Percentiles rank a stretch among this genome's conserved stretches.
These are phyloP conservation scores for Neofusicoccum kwambonambiense DNA, from an alignment of 2,329 filamentous ascomycete species.

Conservation along the genomic window DNA sequence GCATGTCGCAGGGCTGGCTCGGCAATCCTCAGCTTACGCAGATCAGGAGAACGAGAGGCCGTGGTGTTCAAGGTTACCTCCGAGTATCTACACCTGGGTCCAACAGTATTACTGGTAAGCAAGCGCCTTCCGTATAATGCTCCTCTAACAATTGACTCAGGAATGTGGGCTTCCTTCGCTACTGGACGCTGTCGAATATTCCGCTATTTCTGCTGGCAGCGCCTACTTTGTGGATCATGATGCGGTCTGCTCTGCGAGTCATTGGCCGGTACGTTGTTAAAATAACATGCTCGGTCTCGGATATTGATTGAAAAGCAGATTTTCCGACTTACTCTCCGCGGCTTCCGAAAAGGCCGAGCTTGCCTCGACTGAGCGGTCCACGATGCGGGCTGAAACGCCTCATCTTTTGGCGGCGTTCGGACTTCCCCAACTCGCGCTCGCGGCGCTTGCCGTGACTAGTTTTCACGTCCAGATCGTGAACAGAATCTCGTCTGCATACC, in stretches of 20 bases:
- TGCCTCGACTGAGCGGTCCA: neutral
- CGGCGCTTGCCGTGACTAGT: conserved; percentile 67
- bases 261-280: neutral
- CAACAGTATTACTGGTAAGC: conserved; percentile 86
- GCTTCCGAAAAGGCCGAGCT: neutral
- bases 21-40: conserved; percentile 13
- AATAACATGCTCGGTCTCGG: neutral
- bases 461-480: conserved; percentile 96
- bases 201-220: conserved; percentile 83
- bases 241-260: conserved; percentile 27
- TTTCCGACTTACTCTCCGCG: neutral
- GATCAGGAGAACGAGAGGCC: conserved; percentile 42
- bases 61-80: conserved; percentile 74
- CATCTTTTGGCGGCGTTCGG: conserved; percentile 51
- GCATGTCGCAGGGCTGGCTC: neutral
- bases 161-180: conserved; percentile 82
- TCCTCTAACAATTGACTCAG: conserved; percentile 46
- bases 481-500: conserved; percentile 82
- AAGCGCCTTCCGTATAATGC: neutral
- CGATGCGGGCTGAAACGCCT: neutral
- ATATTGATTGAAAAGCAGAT: neutral
- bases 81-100: conserved; percentile 89
- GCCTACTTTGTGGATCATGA: conserved; percentile 71
- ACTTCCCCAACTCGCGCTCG: conserved; percentile 69
- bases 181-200: conserved; percentile 85